Evolutionary conservation across 768 basidiomycete species (phyloP).

Genomic region (Suillus discolor): DNA sequence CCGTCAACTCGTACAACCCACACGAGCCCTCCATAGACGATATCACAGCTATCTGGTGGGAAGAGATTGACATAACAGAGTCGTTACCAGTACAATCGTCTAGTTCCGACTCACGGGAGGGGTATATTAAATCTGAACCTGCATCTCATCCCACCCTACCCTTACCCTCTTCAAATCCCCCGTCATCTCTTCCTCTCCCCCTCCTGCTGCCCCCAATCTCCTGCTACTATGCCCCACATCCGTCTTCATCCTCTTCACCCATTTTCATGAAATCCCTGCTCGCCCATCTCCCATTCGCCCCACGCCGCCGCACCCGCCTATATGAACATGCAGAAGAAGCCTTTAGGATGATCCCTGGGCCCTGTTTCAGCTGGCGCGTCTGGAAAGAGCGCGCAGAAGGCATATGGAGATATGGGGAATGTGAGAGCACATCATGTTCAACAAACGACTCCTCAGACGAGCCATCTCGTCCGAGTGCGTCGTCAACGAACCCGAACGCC

Average conservation of each 20-base stretch:
- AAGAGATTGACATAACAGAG: slow-evolving; percentile 46
- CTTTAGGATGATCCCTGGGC: slow-evolving; percentile 45
- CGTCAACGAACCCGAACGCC: slow-evolving; percentile 8
- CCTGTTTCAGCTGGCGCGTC: slow-evolving; percentile 49
- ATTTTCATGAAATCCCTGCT: slow-evolving; percentile 43
- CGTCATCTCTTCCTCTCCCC: slow-evolving; percentile 22
- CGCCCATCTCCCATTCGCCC: slow-evolving; percentile 41
- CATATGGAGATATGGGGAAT: slow-evolving; percentile 45
- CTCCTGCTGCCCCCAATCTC: slow-evolving; percentile 22
- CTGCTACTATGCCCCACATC: slow-evolving; percentile 24
- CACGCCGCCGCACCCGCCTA: slow-evolving; percentile 39
- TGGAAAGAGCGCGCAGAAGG: slow-evolving; percentile 46
- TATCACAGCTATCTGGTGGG: slow-evolving; percentile 61
- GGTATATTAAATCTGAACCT: slow-evolving; percentile 40
- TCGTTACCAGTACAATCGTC: slow-evolving; percentile 19
- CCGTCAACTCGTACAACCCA: slow-evolving; percentile 38
- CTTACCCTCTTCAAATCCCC: slow-evolving; percentile 21
- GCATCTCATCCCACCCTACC: slow-evolving; percentile 15
- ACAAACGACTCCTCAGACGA: slow-evolving; percentile 1
- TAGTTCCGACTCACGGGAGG: slow-evolving; percentile 13
- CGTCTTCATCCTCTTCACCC: slow-evolving; percentile 27
- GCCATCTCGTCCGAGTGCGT: not conserved
- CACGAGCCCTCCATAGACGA: slow-evolving; percentile 47
- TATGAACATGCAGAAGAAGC: slow-evolving; percentile 42
- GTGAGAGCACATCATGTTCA: slow-evolving; percentile 21